Percentiles rank a stretch among this genome's conserved stretches.
These are phyloP conservation scores for Pisolithus thermaeus DNA, from an alignment of 1,284 basidiomycete species.

Conservation along the genomic window DNA sequence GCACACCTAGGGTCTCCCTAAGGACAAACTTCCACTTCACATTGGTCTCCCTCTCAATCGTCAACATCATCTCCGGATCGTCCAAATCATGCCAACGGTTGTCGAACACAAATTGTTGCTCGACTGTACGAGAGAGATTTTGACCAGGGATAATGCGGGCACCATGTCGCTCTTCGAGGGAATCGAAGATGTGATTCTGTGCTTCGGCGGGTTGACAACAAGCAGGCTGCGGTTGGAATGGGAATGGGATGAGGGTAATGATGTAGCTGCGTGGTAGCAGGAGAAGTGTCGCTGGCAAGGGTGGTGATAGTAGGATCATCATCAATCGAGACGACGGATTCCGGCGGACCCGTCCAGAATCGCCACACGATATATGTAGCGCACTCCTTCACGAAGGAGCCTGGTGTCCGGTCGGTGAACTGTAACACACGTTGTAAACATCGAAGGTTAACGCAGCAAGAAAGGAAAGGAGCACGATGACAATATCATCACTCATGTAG, in stretches of 20 bases:
- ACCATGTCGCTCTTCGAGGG: no score
- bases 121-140: constrained; percentile 77
- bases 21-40: no score
- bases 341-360: constrained; percentile 59
- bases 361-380: constrained; percentile 81
- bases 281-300: neutral
- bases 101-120: constrained; percentile 78
- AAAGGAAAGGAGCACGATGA: no score
- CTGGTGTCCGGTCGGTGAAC: constrained; percentile 86
- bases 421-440: constrained; percentile 24
- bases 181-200: constrained; percentile 87
- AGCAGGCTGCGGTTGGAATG: constrained; percentile 63
- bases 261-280: neutral
- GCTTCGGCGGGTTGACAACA: constrained; percentile 83
- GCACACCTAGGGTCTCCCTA: constrained; percentile 31
- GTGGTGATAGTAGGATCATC: neutral
- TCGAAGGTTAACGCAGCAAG: neutral
- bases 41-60: no score
- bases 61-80: constrained; percentile 64
- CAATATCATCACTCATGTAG: constrained; percentile 49
- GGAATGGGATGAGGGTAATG: neutral
- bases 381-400: constrained; percentile 78
- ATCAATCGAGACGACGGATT: constrained; percentile 11
- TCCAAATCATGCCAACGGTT: constrained; percentile 74
- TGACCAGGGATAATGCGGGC: constrained; percentile 74